Conservation (phyloP, 768 basidiomycete genomes). For the Glaciozyma martinii region DNA sequence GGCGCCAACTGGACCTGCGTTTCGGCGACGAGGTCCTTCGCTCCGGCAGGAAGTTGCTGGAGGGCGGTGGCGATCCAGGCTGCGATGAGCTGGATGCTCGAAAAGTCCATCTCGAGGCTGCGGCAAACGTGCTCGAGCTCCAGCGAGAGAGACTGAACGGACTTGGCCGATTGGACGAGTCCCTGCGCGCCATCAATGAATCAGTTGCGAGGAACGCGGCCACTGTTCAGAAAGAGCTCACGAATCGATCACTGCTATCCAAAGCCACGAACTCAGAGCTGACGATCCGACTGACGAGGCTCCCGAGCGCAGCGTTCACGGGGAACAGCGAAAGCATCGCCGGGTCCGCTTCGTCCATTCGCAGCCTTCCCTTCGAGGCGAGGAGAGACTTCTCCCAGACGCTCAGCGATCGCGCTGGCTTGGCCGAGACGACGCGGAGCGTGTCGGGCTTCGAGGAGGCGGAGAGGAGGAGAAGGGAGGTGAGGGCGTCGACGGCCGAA, state of each 20-base stretch:
- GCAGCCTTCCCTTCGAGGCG: constrained; percentile 15
- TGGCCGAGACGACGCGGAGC: constrained; percentile 2
- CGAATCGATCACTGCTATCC: no score
- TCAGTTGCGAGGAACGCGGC: no score
- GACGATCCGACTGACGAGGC: constrained; percentile 9
- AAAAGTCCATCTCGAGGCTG: constrained; percentile 53
- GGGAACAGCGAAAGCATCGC: constrained; percentile 19
- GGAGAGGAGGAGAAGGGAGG: constrained; percentile 5
- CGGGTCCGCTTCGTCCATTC: constrained; percentile 25
- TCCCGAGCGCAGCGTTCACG: constrained; percentile 6
- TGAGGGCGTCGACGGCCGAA: constrained; percentile 12
- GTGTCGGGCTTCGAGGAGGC: neutral
- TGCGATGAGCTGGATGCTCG: constrained; percentile 54
- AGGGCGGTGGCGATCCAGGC: constrained; percentile 49
- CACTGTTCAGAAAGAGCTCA: neutral
- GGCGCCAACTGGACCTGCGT: constrained; percentile 31
- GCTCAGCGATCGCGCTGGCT: constrained; percentile 3
- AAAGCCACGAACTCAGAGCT: neutral
- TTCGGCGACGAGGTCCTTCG: constrained; percentile 1
- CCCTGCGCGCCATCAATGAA: no score
- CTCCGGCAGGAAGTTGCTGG: constrained; percentile 31
- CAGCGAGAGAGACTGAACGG: constrained; percentile 39
- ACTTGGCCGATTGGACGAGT: constrained; percentile 30
- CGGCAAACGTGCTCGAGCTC: constrained; percentile 46
- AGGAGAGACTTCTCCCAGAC: constrained; percentile 29